Conservation (phyloP, 495 filamentous ascomycete species). For the Hypoxylon fragiforme region DNA sequence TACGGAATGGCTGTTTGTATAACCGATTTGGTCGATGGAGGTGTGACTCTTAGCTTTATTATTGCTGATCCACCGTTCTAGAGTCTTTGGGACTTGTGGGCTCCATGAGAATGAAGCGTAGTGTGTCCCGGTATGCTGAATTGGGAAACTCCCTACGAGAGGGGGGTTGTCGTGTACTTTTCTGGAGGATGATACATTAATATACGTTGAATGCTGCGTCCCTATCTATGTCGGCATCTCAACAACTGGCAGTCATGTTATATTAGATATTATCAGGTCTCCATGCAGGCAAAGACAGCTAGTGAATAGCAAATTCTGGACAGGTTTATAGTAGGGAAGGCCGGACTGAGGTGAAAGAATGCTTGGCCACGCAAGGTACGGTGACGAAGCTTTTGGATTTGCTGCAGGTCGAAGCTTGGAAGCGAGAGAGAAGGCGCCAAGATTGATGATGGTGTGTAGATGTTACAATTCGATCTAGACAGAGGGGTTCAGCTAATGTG, state of each 20-base stretch:
- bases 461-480: constrained; percentile 22
- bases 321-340: constrained; percentile 8
- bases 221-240: constrained; percentile 15
- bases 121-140: constrained; percentile 20
- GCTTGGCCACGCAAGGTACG: constrained; percentile 29
- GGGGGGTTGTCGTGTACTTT: constrained; percentile 4
- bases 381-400: constrained; percentile 28
- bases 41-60: background rate
- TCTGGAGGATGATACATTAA: constrained; percentile 7
- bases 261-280: background rate
- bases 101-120: constrained; percentile 12
- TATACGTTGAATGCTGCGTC: constrained; percentile 11
- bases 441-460: constrained; percentile 22
- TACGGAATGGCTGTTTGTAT: background rate
- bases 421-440: constrained; percentile 19
- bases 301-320: background rate
- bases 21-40: background rate
- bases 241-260: constrained; percentile 16
- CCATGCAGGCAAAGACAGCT: constrained; percentile 2
- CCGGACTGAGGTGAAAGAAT: background rate
- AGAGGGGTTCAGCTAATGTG: constrained; percentile 7
- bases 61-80: background rate
- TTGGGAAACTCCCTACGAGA: constrained; percentile 16
- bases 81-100: background rate
- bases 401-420: constrained; percentile 29